Percentiles rank a stretch among this genome's conserved stretches.
Conservation (phyloP, 495 filamentous ascomycete genomes). For the Chaetomium tenue region DNA sequence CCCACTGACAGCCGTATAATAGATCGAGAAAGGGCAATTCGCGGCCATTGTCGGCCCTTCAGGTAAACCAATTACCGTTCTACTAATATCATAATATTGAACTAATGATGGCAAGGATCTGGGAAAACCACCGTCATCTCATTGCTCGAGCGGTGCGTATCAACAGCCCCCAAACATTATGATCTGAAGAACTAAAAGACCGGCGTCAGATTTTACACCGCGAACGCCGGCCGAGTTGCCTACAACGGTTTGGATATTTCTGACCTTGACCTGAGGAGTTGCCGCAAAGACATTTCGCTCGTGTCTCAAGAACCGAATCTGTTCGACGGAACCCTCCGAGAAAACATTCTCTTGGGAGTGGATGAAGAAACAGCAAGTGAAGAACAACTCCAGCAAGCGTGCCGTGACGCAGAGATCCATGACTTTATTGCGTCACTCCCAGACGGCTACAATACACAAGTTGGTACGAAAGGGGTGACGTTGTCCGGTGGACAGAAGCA, state of each 20-base stretch:
- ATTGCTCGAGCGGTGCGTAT: constrained; percentile 53
- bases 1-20: constrained; percentile 1
- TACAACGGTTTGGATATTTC: constrained; percentile 51
- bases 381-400: constrained; percentile 47
- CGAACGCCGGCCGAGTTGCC: constrained; percentile 48
- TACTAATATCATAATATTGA: neutral
- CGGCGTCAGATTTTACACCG: constrained; percentile 52
- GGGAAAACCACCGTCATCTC: constrained; percentile 73
- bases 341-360: constrained; percentile 59
- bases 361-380: constrained; percentile 43
- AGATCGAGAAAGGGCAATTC: constrained; percentile 64
- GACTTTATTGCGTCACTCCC: constrained; percentile 58
- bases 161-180: neutral
- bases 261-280: constrained; percentile 49
- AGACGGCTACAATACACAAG: constrained; percentile 59
- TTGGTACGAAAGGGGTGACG: constrained; percentile 61
- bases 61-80: constrained; percentile 30
- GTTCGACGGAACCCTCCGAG: constrained; percentile 59
- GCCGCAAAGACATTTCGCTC: constrained; percentile 54
- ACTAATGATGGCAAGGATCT: constrained; percentile 54
- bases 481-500: constrained; percentile 81
- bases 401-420: constrained; percentile 57
- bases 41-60: constrained; percentile 63
- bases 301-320: constrained; percentile 60
- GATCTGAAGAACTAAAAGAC: neutral